Evolutionary conservation across 192 early-diverging fungal species (phyloP).

Genomic region (Entomortierella lignicola): DNA sequence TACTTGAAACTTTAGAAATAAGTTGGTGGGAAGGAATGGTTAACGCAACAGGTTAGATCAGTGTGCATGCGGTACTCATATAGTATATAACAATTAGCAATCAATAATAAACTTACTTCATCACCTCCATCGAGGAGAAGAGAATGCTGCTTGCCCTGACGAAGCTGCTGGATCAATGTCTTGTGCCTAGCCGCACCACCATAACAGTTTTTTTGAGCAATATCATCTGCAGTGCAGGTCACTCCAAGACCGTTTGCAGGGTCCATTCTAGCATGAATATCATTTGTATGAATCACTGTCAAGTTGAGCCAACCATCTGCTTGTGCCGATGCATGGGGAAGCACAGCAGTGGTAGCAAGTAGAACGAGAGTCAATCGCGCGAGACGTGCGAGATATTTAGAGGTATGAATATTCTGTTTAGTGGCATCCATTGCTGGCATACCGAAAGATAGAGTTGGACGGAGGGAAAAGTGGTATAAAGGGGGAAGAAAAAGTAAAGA

Average conservation of each 20-base stretch:
- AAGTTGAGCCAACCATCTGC: conserved; percentile 41
- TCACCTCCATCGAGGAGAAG: conserved; percentile 84
- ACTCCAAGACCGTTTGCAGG: conserved; percentile 51
- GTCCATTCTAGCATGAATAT: conserved; percentile 51
- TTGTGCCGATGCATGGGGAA: background rate
- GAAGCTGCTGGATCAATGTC: conserved; percentile 64
- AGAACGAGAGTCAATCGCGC: conserved; percentile 2
- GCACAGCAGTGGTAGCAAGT: background rate
- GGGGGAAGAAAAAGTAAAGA: background rate
- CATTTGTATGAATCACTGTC: conserved; percentile 59
- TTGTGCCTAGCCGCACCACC: conserved; percentile 76
- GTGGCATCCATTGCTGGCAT: background rate
- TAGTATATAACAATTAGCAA: too few species aligned
- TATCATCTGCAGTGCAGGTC: conserved; percentile 38
- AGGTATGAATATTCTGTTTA: background rate
- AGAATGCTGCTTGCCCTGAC: conserved; percentile 59
- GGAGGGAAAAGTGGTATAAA: too few species aligned
- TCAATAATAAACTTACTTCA: conserved; percentile 43
- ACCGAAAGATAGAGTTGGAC: background rate
- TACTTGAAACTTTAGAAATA: conserved; percentile 22
- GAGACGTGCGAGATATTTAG: background rate
- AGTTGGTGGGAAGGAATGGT: background rate
- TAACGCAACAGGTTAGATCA: background rate
- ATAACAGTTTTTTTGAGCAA: conserved; percentile 40
- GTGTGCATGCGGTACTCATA: background rate